Conservation (phyloP, 2,329 filamentous ascomycete genomes). For the Stagonosporopsis chrysanthemi region DNA sequence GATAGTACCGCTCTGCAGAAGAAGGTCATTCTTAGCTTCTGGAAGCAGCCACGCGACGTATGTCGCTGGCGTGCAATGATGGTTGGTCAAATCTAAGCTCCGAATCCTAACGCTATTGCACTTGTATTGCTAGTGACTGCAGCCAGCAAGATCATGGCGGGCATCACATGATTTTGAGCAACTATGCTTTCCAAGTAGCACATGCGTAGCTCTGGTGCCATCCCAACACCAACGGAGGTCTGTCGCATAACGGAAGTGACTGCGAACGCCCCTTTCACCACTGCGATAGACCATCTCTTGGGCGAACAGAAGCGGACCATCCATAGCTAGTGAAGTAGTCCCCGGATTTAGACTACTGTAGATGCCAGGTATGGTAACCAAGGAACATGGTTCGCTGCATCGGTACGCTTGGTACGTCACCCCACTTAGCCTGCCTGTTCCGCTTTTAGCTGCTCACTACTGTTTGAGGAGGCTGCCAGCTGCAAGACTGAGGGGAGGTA, state of each 20-base stretch:
- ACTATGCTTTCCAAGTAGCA: neutral
- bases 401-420: neutral
- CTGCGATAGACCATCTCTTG: neutral
- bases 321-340: neutral
- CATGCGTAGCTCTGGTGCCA: neutral
- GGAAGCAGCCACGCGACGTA: slow-evolving; percentile 3
- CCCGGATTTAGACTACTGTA: neutral
- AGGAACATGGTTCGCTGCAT: neutral
- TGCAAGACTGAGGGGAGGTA: neutral
- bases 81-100: neutral
- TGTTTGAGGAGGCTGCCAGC: slow-evolving; percentile 8
- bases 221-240: neutral
- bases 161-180: neutral
- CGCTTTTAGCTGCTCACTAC: slow-evolving; percentile 3
- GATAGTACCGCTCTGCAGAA: slow-evolving; percentile 5
- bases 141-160: neutral
- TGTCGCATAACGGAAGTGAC: neutral
- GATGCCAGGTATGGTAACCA: slow-evolving; percentile 1
- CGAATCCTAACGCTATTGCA: neutral
- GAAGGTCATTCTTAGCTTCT: slow-evolving; percentile 9
- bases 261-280: slow-evolving; percentile 2
- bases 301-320: slow-evolving; percentile 10
- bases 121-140: neutral
- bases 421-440: neutral
- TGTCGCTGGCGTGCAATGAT: neutral